Percentiles rank a stretch among this genome's conserved stretches.
These are phyloP conservation scores for Nemania sp. DNA, from an alignment of 2,329 filamentous ascomycete genomes.

Conservation along the genomic window DNA sequence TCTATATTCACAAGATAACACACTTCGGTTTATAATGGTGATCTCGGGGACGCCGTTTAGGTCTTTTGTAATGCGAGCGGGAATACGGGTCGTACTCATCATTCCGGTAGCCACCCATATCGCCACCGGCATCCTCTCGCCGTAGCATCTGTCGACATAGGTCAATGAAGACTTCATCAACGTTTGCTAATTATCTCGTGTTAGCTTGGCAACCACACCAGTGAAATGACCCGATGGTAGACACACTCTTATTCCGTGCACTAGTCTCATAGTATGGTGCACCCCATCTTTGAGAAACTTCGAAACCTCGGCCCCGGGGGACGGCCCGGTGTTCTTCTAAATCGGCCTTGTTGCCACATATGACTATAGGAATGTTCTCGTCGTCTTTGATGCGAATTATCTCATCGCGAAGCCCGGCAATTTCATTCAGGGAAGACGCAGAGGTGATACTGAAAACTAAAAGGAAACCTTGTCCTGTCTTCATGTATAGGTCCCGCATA, in stretches of 20 bases:
- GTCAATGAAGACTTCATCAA: constrained; percentile 90
- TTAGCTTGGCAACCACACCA: constrained; percentile 17
- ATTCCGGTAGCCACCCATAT: constrained; percentile 54
- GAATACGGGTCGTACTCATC: constrained; percentile 56
- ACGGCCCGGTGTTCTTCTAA: constrained; percentile 87
- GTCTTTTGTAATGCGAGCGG: constrained; percentile 51
- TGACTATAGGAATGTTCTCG: constrained; percentile 85
- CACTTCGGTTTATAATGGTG: constrained; percentile 55
- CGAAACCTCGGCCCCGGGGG: constrained; percentile 81
- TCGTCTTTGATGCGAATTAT: constrained; percentile 93
- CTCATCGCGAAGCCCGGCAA: constrained; percentile 84
- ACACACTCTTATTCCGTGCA: constrained; percentile 77
- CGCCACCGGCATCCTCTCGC: constrained; percentile 68
- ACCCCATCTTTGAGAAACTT: constrained; percentile 87
- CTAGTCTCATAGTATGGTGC: constrained; percentile 93
- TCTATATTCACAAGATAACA: constrained; percentile 57
- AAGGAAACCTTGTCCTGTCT: constrained; percentile 90
- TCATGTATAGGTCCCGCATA: constrained; percentile 90
- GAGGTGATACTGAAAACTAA: constrained; percentile 94
- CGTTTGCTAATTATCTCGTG: constrained; percentile 69
- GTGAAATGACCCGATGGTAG: neutral
- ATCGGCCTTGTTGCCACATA: constrained; percentile 93
- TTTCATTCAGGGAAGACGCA: constrained; percentile 82
- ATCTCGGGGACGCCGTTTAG: constrained; percentile 48
- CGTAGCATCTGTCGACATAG: constrained; percentile 85